Base-by-base conservation (phyloP, 2,329 filamentous ascomycete species). In the Fusarium globosum region DNA sequence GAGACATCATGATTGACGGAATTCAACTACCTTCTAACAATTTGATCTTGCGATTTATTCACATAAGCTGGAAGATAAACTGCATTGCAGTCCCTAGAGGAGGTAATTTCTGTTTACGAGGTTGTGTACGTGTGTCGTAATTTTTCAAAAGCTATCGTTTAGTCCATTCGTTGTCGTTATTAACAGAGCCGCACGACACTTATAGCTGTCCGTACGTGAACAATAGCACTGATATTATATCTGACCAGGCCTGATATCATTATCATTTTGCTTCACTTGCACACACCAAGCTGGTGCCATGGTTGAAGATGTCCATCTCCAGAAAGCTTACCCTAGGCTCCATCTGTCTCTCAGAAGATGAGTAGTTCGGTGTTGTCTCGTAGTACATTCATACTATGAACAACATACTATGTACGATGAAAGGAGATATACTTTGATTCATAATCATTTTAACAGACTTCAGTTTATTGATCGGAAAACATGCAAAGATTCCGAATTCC, bases 141-240 rank as follows among this genome's bases (percentile, higher is more conserved):
- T 41, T 9, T 28, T 46, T 12, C 30, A 10, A 12, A 30, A 4
- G 30, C 28, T 30, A 30, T 30, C 30, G 12, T 30, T 11, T 30
- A 30, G 30, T 4, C 23, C 11, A 15, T 35, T 23, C 16, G 8
- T 16, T 16, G 3, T 51, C 6, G n/a, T 14, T 35, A 15, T 11
- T 2, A 1, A 35, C 48, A 13, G 16, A 20, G 13, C 2, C 20
- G n/a, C 16, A 52, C 23, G 2, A 4, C 30, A 15, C 16, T 6
- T 8, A 15, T 15, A 7, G 6, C 6, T 26, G 11, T 20, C 9
- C 7, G 4, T 20, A 12, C 3, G 11, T 36, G 6, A 35, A 12
- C 6, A 3, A 26, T 26, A 36, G 0, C 10, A 23, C 9, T 36
- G n/a, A 2, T 6, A 9, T 26, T 26, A 7, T 6, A 36, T 36